Evolutionary conservation across 2,329 filamentous ascomycete genomes (phyloP), one percentile per base, ranked within the genome.

Genomic region (Hypomyces perniciosus): DNA sequence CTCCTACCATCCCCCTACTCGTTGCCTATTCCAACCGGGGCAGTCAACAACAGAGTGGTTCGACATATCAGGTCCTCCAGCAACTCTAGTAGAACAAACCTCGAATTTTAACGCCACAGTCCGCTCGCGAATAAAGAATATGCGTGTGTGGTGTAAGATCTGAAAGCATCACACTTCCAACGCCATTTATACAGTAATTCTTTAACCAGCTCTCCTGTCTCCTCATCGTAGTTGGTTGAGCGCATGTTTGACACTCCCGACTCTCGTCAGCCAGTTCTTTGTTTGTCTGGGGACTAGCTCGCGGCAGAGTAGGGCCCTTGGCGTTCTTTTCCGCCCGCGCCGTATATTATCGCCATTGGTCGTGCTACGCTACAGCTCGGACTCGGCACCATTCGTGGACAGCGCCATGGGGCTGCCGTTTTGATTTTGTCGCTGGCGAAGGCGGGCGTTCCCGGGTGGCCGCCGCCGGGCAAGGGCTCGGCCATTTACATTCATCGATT

Each of bases 351-450:
- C 35, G 13, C 40, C 30, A 29, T 33, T 31, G 50, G 50, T 28
- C 29, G 38, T 33, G 56, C 57, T 57, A 39, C 50, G 51, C 63
- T 71, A 71, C 59, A 82, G 73, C 65, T 80, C 79, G 33, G 78
- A 79, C 62, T 81, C 78, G 51, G 72, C 78, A 48, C 77, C 78
- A 53, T 81, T 80, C 4, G 76, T 68, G 56, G 80, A 80, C 45
- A 79, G 56, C 4, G 71, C 70, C 76, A 81, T 82, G 4, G 78
- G 77, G 57, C 78, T 81, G 35, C 77, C 78, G 57, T 78, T 79
- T 56, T 77, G 73, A 38, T 67, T 67, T 57, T 74, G 74, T 52
- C 72, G 64, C 56, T 70, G 70, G 46, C 72, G 70, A 42, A 71
- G 65, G 46, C 71, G 69, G 37, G 67, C 62, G 52, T 65, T 71